These are phyloP conservation scores for Jamesozyma spencerorum DNA, from an alignment of 805 yeast genomes.

Conservation along the genomic window DNA sequence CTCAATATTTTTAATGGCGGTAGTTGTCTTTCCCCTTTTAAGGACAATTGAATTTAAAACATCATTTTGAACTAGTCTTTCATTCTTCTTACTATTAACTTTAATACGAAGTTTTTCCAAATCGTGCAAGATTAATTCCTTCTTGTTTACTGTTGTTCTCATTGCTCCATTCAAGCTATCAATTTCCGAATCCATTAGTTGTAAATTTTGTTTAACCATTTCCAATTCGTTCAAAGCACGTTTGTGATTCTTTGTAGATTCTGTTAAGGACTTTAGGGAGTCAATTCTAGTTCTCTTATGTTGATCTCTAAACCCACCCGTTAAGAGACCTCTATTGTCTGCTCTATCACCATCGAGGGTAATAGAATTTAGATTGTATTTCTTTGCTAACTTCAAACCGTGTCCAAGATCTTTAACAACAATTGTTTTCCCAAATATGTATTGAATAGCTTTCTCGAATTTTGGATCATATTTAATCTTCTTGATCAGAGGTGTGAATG, in stretches of 20 bases:
- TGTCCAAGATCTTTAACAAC: slow-evolving; percentile 61
- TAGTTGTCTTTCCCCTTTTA: slow-evolving; percentile 31
- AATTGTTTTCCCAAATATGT: slow-evolving; percentile 72
- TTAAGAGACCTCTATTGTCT: slow-evolving; percentile 71
- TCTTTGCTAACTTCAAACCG: slow-evolving; percentile 59
- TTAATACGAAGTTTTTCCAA: slow-evolving; percentile 38
- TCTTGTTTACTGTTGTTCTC: slow-evolving; percentile 26
- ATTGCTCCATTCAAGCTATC: slow-evolving; percentile 40
- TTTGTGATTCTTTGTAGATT: slow-evolving; percentile 32
- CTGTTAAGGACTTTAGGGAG: slow-evolving; percentile 47
- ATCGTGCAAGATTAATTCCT: slow-evolving; percentile 37
- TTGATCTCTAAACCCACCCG: slow-evolving; percentile 76
- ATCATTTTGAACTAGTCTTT: slow-evolving; percentile 37
- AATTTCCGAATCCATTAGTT: slow-evolving; percentile 42
- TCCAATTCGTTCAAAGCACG: slow-evolving; percentile 33
- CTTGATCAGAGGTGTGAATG: slow-evolving; percentile 65
- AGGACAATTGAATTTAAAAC: slow-evolving; percentile 31
- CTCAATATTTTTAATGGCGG: slow-evolving; percentile 29
- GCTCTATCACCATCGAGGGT: slow-evolving; percentile 90
- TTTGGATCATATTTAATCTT: slow-evolving; percentile 55
- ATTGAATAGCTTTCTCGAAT: slow-evolving; percentile 59
- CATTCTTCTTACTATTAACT: slow-evolving; percentile 34
- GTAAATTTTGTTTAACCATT: slow-evolving; percentile 33
- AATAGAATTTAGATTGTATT: slow-evolving; percentile 58
- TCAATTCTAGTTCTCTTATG: slow-evolving; percentile 61